These are phyloP conservation scores for Saturnispora galanensis DNA, from an alignment of 805 yeast species.

Conservation along the genomic window DNA sequence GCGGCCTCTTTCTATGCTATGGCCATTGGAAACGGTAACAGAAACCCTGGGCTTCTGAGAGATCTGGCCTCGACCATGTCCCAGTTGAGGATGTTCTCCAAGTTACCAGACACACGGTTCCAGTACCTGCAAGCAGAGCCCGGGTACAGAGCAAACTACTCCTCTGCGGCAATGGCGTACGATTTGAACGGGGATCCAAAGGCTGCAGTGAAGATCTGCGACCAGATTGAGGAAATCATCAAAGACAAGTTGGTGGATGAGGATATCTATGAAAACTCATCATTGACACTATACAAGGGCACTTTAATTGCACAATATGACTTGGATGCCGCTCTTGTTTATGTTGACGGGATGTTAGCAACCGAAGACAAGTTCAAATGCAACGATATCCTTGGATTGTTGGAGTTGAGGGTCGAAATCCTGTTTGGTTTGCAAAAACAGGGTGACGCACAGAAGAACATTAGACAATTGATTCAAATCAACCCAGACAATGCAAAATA, in stretches of 20 bases:
- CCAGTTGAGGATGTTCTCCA: slow-evolving; percentile 67
- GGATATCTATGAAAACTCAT: slow-evolving; percentile 72
- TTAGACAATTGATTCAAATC: slow-evolving; percentile 63
- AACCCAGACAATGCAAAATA: slow-evolving; percentile 74
- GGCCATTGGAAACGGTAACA: slow-evolving; percentile 68
- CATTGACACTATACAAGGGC: slow-evolving; percentile 66
- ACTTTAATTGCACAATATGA: slow-evolving; percentile 49
- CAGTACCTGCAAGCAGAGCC: slow-evolving; percentile 61
- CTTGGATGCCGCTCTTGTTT: slow-evolving; percentile 46
- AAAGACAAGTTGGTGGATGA: slow-evolving; percentile 55
- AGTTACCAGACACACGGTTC: slow-evolving; percentile 53
- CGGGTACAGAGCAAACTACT: slow-evolving; percentile 87
- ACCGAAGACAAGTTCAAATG: slow-evolving; percentile 10
- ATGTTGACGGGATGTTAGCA: slow-evolving; percentile 32
- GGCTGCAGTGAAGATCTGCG: slow-evolving; percentile 61
- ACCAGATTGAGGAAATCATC: slow-evolving; percentile 66
- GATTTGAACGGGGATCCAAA: slow-evolving; percentile 59
- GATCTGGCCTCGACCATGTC: slow-evolving; percentile 75
- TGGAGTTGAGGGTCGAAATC: slow-evolving; percentile 61
- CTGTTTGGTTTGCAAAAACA: slow-evolving; percentile 38
- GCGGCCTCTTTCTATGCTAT: slow-evolving; percentile 72
- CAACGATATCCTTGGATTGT: slow-evolving; percentile 31
- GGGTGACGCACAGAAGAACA: slow-evolving; percentile 58
- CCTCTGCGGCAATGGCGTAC: slow-evolving; percentile 77
- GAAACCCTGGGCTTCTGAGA: slow-evolving; percentile 67